Conservation (phyloP, 192 early-diverging fungal genomes). For the Coemansia sp. region DNA sequence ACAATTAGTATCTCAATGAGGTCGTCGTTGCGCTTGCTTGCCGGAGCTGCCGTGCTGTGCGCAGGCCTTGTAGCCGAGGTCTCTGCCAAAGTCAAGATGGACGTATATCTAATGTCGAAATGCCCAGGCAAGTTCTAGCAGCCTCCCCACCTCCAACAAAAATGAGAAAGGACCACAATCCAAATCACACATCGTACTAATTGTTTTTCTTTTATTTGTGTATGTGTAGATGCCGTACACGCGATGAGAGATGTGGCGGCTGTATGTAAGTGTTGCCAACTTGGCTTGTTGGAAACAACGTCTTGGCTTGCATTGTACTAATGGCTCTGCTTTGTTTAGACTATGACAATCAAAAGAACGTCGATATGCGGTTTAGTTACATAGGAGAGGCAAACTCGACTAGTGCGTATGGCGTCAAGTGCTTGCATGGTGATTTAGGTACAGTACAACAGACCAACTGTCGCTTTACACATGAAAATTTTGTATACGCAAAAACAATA, state of each 20-base stretch:
- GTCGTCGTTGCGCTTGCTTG: background rate
- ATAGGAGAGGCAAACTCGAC: conserved; percentile 30
- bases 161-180: too few species aligned
- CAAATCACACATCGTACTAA: background rate
- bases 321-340: conserved; percentile 12
- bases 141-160: background rate
- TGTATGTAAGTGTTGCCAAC: conserved; percentile 33
- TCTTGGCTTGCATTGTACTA: background rate
- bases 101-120: conserved; percentile 40
- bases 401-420: conserved; percentile 26
- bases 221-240: conserved; percentile 23
- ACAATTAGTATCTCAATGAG: too few species aligned
- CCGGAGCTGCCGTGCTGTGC: background rate
- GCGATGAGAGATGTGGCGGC: conserved; percentile 46
- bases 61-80: background rate
- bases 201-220: background rate
- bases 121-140: conserved; percentile 28
- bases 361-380: conserved; percentile 37
- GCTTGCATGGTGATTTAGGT: conserved; percentile 37
- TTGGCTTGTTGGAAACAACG: background rate
- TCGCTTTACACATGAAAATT: background rate
- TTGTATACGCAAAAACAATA: background rate
- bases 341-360: conserved; percentile 24
- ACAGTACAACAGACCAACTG: background rate
- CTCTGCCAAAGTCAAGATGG: conserved; percentile 30